Conservation (phyloP, 148 eudicot genomes). For the Dianthus caryophyllus region DNA sequence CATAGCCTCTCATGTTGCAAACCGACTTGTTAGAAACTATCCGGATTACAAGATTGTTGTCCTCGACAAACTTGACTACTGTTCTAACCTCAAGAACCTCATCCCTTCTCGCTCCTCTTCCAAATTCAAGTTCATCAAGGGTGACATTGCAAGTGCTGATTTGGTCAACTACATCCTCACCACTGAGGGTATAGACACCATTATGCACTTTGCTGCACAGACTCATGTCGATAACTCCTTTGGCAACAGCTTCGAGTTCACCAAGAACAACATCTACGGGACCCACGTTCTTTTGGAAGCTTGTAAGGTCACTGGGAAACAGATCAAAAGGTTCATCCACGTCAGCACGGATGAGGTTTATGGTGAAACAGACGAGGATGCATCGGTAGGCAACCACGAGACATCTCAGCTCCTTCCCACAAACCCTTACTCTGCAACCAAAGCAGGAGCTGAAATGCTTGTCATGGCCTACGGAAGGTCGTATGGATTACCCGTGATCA, state of each 20-base stretch:
- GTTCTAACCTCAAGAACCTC: slow-evolving; percentile 38
- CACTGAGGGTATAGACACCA: too few relatives aligned
- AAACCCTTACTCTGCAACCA: slow-evolving; percentile 62
- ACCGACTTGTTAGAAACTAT: slow-evolving; percentile 40
- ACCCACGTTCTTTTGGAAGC: slow-evolving; percentile 59
- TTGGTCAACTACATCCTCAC: too few relatives aligned
- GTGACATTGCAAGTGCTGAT: slow-evolving; percentile 5
- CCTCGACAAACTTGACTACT: slow-evolving; percentile 53
- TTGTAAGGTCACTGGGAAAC: slow-evolving; percentile 42
- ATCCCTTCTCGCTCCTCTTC: slow-evolving; percentile 35
- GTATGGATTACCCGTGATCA: too few relatives aligned
- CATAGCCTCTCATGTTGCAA: slow-evolving; percentile 58
- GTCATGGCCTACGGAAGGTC: too few relatives aligned
- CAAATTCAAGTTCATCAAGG: slow-evolving; percentile 51
- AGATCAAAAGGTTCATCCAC: slow-evolving; percentile 57
- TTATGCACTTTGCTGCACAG: too few relatives aligned
- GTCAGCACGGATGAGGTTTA: too few relatives aligned
- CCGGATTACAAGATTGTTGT: slow-evolving; percentile 45
- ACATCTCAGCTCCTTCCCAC: slow-evolving; percentile 61
- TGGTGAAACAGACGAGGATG: slow-evolving; percentile 51
- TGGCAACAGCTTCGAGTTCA: slow-evolving; percentile 30
- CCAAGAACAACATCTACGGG: slow-evolving; percentile 52
- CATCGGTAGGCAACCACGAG: slow-evolving; percentile 48
- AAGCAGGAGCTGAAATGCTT: too few relatives aligned
- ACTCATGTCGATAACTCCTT: too few relatives aligned